Percentiles rank a stretch among this genome's conserved stretches.
Conservation (phyloP, 352 stramenopile genomes). For the Phytopythium helicoides region DNA sequence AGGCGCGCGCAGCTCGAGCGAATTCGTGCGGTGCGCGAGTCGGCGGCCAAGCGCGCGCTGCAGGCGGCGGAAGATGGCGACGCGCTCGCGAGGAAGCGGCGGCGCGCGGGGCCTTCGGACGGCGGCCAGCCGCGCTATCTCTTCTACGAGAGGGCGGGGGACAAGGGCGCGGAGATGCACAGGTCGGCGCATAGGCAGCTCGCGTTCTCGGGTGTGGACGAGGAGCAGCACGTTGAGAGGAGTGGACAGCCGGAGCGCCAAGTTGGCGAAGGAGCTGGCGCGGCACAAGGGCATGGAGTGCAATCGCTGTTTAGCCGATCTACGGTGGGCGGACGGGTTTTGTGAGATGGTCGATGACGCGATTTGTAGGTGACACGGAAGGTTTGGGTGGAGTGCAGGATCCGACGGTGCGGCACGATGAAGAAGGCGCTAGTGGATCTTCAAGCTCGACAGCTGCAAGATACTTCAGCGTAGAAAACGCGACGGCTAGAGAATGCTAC, state of each 20-base stretch:
- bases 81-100: slow-evolving; percentile 1
- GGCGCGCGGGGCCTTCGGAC: background rate
- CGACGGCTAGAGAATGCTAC: slow-evolving; percentile 1
- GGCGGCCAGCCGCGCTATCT: background rate
- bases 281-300: background rate
- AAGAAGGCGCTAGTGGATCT: background rate
- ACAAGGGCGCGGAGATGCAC: background rate
- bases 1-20: background rate
- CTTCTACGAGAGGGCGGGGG: background rate
- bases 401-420: slow-evolving; percentile 5
- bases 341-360: background rate
- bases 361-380: no score
- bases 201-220: background rate
- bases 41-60: background rate
- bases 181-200: background rate
- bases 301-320: no score
- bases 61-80: background rate
- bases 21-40: background rate
- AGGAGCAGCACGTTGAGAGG: no score
- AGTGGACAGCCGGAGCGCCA: no score
- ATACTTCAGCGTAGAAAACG: slow-evolving; percentile 1
- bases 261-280: background rate
- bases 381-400: slow-evolving; percentile 4
- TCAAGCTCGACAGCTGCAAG: background rate
- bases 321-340: background rate